Base-by-base conservation (phyloP, 345 rosid genomes). In the Lepidium africanum region DNA sequence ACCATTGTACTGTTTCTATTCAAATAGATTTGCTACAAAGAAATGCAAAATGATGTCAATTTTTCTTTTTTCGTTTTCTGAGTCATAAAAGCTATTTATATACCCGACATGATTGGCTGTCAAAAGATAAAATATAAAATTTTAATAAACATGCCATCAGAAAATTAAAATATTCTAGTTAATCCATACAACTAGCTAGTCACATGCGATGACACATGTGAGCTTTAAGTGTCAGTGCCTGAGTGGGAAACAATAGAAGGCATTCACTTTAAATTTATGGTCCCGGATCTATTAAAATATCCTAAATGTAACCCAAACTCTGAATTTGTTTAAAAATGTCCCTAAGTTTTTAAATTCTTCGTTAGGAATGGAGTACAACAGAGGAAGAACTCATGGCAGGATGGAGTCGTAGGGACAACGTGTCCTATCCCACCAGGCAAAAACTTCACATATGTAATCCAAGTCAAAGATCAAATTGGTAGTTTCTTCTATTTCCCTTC, bases 381-480 rank as follows among this genome's bases (percentile, higher is more conserved):
- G 65, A 84, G 96, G 68, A 87, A 86, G 79, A 94, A 94, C 35
- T 94, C 97, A 19, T 94, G 71, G 71, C 89, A 84, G 74, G 99
- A 94, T 50, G 99, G 97, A 53, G 96, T 94, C 0, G 33, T 33
- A 5, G 99, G 99, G 16, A 94, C 99, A 12, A 91, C 82, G 30
- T 94, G 99, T 74, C 99, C 96, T 2, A 91, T 94, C 52, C 88
- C 85, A 33, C 96, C 95, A 0, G 89, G 96, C 25, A 87, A 65
- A 79, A 94, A 85, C 78, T 88, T 82, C 72, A 94, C 99, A 0
- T 93, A 90, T 59, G 69, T 79, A 12, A 80, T 93, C 50, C 98
- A 93, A 77, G 87, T 83, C 9, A 93, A 94, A 76, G 99, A 93
- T 49, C 98, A 93, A 67, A 93, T 93, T 3, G 98, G 97, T 35